Conservation (phyloP, 257 asterid species). For the Osmanthus fragrans region DNA sequence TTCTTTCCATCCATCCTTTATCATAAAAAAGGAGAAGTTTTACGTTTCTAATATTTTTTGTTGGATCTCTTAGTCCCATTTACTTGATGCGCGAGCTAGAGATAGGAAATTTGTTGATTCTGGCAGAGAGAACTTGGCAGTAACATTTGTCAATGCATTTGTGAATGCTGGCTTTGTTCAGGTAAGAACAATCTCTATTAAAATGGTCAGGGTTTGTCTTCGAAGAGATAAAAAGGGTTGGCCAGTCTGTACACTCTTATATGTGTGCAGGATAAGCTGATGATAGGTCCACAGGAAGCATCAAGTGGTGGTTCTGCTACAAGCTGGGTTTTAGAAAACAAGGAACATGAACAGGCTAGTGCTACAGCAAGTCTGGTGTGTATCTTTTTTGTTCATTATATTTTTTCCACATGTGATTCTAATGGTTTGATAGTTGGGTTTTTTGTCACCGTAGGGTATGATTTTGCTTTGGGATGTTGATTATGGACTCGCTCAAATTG, state of each 20-base stretch:
- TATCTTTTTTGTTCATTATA: neutral
- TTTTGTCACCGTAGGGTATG: constrained; percentile 64
- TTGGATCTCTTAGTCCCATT: constrained; percentile 65
- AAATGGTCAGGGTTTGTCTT: neutral
- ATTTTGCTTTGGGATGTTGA: constrained; percentile 94
- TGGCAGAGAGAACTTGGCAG: constrained; percentile 94
- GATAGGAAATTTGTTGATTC: constrained; percentile 83
- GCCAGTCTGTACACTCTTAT: neutral
- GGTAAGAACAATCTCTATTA: constrained; percentile 40
- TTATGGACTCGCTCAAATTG: constrained; percentile 90
- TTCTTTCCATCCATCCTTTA: neutral
- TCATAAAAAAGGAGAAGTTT: too few species aligned
- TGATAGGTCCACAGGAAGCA: constrained; percentile 80
- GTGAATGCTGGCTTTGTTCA: constrained; percentile 98
- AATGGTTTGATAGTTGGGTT: constrained; percentile 13
- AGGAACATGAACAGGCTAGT: constrained; percentile 91
- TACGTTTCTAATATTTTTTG: neutral
- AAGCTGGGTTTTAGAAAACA: constrained; percentile 88
- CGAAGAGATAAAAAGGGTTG: neutral
- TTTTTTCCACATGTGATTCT: neutral
- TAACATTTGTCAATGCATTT: constrained; percentile 94
- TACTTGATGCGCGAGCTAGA: constrained; percentile 89
- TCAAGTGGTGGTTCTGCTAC: constrained; percentile 69
- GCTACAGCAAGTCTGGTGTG: constrained; percentile 96
- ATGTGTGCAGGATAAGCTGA: constrained; percentile 76